Base-by-base conservation (phyloP, 2,329 filamentous ascomycete species). In the Neurospora sp. region DNA sequence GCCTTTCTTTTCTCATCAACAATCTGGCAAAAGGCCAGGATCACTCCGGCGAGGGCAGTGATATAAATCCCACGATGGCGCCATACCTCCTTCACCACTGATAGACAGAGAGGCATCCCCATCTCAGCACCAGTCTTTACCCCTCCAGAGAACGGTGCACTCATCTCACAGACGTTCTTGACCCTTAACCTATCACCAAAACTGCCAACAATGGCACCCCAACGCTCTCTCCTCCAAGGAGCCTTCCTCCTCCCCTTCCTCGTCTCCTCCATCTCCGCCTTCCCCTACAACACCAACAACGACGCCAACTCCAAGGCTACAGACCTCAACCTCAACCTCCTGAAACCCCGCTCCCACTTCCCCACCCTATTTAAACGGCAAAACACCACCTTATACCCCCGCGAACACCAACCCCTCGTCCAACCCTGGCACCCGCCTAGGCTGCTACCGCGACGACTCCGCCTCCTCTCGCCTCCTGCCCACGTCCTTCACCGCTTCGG, bases 371-470 rank as follows among this genome's bases (percentile, higher is more conserved):
- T 36, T 15, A 62, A 58, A 3, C 23, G 52, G 7, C 28, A 62
- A 62, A 62, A 33, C 52, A 17, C 23, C 13, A 62, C 28, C 8
- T 62, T 36, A n/a, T 8, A 10, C 3, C 7, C 1, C 13, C 23
- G 23, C 23, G 3, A 7, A 17, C 7, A 17, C 39, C 17, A 9
- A 9, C 40, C 40, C 17, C 7, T 17, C 40, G n/a, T 42, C 40
- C 40, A 46, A 46, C 42, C 42, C 52, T 1, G 52, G 52, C 66
- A 70, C 70, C 58, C 67, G 69, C 39, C 23, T 69, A 38, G 73
- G 72, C 28, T 75, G 73, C 71, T 74, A 71, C 68, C 67, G 68
- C 46, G 70, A 69, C 52, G 69, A 71, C 36, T 52, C 19, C 17
- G 52, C 70, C 66, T 52, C 67, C 33, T 66, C 72, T 23, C 68